Evolutionary conservation across 2,329 filamentous ascomycete genomes (phyloP), one percentile per base, ranked within the genome.

Genomic region (Aspergillus persii): DNA sequence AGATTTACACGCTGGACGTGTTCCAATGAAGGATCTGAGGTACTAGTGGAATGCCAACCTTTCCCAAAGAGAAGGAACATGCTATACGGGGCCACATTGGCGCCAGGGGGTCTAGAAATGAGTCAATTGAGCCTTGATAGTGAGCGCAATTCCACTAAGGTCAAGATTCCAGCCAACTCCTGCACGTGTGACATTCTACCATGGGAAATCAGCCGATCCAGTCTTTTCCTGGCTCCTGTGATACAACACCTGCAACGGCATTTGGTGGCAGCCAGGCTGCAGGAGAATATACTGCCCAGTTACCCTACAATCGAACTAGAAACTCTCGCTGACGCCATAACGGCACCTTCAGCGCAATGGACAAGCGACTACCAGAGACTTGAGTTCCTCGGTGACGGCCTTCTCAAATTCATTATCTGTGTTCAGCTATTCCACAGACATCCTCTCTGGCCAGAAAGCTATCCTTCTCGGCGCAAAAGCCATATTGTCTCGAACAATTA

Each of bases 321-420:
- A 52, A 18, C 33, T 52, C 50, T 52, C 30, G 50, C 50, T 8
- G 50, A 30, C 33, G 50, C 50, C 33, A 52, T 52, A 30, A 52
- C 50, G 50, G 50, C 50, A 11, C 50, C 50, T 30, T 52, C 50
- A 11, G 50, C 50, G 29, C 50, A 52, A 30, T 52, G 50, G 50
- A 52, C 50, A 31, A 52, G 50, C 50, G 33, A 52, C 33, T 52
- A 52, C 33, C 50, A 52, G 33, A 23, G 50, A 30, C 50, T 52
- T 31, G 50, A 52, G 18, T 52, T 30, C 33, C 26, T 52, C 23
- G 50, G 50, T 31, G 50, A 52, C 18, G 50, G 50, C 29, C 8
- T 52, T 12, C 33, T 30, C n/a, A 52, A 52, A 52, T 52, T 52
- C 18, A 27, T 31, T 33, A 27, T 52, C 15, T 52, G 50, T 31